phyloP scores from a whole-genome alignment of 2,329 filamentous ascomycete genomes.

The Monosporascus sp. region DNA sequence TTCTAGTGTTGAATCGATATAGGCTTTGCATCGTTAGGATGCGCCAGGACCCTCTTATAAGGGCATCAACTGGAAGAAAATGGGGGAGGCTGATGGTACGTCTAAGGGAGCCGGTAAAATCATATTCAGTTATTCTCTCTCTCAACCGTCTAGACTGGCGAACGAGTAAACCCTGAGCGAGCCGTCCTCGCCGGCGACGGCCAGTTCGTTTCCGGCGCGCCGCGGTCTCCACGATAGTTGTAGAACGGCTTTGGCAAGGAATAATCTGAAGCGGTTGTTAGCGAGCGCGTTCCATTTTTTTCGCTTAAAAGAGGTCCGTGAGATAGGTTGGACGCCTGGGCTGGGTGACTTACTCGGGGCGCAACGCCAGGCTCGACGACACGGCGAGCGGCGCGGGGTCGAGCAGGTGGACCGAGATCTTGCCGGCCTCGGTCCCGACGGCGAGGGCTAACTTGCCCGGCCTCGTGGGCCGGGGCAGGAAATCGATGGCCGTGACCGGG shows the following conservation, averaged over 20 bases:
- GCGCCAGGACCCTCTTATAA: too few relatives aligned
- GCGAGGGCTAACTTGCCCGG: constrained; percentile 40
- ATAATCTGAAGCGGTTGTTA: constrained; percentile 34
- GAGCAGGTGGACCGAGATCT: constrained; percentile 39
- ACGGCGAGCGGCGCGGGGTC: constrained; percentile 33
- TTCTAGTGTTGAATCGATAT: constrained; percentile 3
- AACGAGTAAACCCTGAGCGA: constrained; percentile 54
- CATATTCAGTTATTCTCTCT: constrained; percentile 4
- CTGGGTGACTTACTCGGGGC: constrained; percentile 32
- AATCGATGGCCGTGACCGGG: constrained; percentile 68
- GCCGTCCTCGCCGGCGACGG: constrained; percentile 55
- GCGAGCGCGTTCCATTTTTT: background rate
- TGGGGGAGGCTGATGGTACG: background rate
- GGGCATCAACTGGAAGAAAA: too few relatives aligned
- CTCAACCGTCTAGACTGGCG: constrained; percentile 15
- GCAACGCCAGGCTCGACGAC: constrained; percentile 29
- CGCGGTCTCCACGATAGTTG: constrained; percentile 65
- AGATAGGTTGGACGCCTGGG: background rate
- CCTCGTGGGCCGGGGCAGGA: constrained; percentile 37
- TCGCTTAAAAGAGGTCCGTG: background rate
- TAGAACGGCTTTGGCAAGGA: constrained; percentile 59
- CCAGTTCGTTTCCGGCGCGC: constrained; percentile 33
- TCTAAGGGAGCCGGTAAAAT: background rate
- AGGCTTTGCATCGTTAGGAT: constrained; percentile 4
- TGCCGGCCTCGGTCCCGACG: constrained; percentile 53